phyloP scores from a whole-genome alignment of 176 grass and related monocot species.

The Ampelocalamus luodianensis region DNA sequence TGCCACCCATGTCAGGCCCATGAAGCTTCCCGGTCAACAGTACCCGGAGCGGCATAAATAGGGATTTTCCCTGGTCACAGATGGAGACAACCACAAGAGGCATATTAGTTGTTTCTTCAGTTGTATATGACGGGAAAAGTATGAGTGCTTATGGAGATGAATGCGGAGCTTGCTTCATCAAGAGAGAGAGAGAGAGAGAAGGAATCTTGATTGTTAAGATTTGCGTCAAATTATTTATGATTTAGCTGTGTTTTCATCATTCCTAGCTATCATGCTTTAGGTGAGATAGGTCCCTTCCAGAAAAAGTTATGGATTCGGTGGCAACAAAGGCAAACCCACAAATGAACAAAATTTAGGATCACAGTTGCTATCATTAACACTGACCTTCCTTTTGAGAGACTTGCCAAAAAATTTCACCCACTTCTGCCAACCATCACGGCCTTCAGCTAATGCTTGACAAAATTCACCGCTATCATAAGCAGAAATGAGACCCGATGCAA shows the following conservation, averaged over 20 bases:
- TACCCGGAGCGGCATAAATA: constrained; percentile 87
- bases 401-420: constrained; percentile 94
- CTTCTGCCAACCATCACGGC: constrained; percentile 78
- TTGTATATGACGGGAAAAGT: constrained; percentile 15
- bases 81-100: background rate
- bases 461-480: constrained; percentile 82
- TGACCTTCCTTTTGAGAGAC: constrained; percentile 75
- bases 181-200: background rate
- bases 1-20: constrained; percentile 82
- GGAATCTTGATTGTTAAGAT: constrained; percentile 5
- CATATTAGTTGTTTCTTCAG: background rate
- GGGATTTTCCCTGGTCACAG: constrained; percentile 68
- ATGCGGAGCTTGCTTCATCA: background rate
- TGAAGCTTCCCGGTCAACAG: constrained; percentile 90
- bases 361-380: constrained; percentile 19
- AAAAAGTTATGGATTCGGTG: constrained; percentile 12
- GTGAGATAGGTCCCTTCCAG: background rate
- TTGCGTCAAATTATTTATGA: constrained; percentile 23
- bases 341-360: background rate
- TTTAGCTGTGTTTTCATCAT: constrained; percentile 29
- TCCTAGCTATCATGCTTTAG: background rate
- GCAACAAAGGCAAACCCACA: constrained; percentile 30
- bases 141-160: background rate
- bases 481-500: constrained; percentile 65
- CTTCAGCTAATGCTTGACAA: constrained; percentile 73